Evolutionary conservation across 108 stramenopile genomes (phyloP).

Genomic region (Parietichytrium sp.): DNA sequence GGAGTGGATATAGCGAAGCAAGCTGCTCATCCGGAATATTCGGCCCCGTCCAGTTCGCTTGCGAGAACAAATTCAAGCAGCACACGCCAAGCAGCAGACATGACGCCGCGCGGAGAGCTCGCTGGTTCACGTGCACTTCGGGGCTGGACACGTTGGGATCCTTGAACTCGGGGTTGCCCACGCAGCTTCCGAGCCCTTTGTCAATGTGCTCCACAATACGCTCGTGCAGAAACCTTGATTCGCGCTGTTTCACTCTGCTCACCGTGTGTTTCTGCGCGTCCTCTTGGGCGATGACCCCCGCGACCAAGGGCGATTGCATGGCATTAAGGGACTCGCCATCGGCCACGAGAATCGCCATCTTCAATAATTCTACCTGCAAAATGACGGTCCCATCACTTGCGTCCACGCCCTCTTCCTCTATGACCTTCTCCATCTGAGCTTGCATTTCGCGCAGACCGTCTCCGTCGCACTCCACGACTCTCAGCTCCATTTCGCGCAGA

Average conservation of each 20-base stretch:
- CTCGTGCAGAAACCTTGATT: conserved; percentile 2
- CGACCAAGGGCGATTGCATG: neutral
- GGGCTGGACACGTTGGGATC: conserved; percentile 30
- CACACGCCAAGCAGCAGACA: neutral
- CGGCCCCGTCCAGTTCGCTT: conserved; percentile 26
- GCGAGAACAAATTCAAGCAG: conserved; percentile 10
- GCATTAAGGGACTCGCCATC: neutral
- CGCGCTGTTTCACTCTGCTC: conserved; percentile 5
- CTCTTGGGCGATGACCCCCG: neutral
- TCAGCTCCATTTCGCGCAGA: conserved; percentile 2
- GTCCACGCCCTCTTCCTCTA: neutral
- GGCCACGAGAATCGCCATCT: neutral
- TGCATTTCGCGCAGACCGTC: neutral
- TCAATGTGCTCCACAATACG: conserved; percentile 34
- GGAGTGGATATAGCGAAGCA: neutral
- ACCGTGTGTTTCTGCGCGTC: neutral
- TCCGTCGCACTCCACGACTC: neutral
- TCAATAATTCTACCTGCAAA: neutral
- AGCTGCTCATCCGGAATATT: neutral
- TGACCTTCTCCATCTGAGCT: neutral
- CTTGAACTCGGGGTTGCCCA: neutral
- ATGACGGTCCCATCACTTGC: neutral
- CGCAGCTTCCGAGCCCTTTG: neutral
- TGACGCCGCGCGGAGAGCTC: neutral
- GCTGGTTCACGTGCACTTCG: conserved; percentile 26